Evolutionary conservation across 352 stramenopile species (phyloP).

Genomic region (Phytophthora macrochlamydospora): DNA sequence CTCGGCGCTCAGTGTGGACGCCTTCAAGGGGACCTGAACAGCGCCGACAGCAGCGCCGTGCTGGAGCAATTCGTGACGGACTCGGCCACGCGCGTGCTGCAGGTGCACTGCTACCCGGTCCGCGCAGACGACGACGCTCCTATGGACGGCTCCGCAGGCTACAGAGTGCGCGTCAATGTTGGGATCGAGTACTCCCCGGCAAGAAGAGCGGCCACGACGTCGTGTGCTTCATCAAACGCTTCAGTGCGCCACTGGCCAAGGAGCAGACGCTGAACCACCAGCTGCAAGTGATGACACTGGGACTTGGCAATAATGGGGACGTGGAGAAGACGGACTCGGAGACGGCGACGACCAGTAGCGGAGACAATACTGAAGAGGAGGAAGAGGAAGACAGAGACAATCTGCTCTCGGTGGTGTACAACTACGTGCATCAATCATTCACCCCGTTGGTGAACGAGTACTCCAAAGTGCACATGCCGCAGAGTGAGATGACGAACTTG

Average conservation of each 20-base stretch:
- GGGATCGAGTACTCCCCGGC: conserved; percentile 73
- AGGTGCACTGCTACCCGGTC: conserved; percentile 69
- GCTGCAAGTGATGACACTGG: conserved; percentile 89
- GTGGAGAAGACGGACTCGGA: conserved; percentile 31
- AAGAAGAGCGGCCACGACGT: conserved; percentile 76
- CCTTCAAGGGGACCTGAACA: conserved; percentile 55
- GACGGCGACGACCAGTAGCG: conserved; percentile 39
- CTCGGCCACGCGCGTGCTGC: conserved; percentile 62
- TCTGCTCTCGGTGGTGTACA: conserved; percentile 86
- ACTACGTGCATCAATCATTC: conserved; percentile 90
- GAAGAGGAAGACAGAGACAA: conserved; percentile 62
- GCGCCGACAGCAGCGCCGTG: conserved; percentile 32
- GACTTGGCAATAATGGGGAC: conserved; percentile 53
- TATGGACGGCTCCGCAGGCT: conserved; percentile 27
- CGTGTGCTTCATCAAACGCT: conserved; percentile 90
- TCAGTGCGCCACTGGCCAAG: conserved; percentile 64
- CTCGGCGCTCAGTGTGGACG: conserved; percentile 39
- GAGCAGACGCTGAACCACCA: conserved; percentile 81
- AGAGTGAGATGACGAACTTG: conserved; percentile 64
- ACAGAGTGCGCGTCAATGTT: conserved; percentile 71
- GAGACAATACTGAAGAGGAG: conserved; percentile 67
- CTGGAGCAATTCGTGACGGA: conserved; percentile 80
- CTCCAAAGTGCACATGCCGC: conserved; percentile 81
- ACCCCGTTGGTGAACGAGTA: conserved; percentile 87
- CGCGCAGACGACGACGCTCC: conserved; percentile 34